Conservation (phyloP, 2,329 filamentous ascomycete species). For the Rasamsonia emersonii region DNA sequence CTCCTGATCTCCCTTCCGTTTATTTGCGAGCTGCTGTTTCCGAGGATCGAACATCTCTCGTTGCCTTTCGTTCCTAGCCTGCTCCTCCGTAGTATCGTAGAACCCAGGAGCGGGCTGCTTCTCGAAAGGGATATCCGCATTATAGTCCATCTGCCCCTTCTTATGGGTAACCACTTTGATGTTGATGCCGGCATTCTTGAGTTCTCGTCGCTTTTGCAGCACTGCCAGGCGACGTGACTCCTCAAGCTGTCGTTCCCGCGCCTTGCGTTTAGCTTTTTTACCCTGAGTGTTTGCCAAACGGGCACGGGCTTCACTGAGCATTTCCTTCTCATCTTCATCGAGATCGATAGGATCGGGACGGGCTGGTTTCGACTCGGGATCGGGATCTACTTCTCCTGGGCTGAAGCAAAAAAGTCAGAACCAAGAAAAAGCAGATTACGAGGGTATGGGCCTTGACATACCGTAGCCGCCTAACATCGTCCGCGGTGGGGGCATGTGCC, state of each 20-base stretch:
- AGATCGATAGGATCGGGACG: constrained; percentile 94
- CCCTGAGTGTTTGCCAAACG: constrained; percentile 96
- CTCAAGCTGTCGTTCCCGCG: constrained; percentile 87
- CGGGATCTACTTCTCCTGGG: constrained; percentile 92
- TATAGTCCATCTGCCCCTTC: constrained; percentile 98
- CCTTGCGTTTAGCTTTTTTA: constrained; percentile 98
- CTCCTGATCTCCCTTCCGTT: constrained; percentile 86
- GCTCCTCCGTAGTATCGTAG: constrained; percentile 84
- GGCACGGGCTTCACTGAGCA: constrained; percentile 94
- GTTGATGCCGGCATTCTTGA: constrained; percentile 97
- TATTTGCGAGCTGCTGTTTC: constrained; percentile 83
- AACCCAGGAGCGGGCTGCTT: constrained; percentile 83
- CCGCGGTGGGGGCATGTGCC: constrained; percentile 76
- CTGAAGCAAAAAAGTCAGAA: constrained; percentile 24
- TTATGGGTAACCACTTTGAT: constrained; percentile 89
- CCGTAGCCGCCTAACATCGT: constrained; percentile 79
- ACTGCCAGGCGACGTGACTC: constrained; percentile 84
- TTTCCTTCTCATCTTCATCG: constrained; percentile 98
- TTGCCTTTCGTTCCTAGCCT: constrained; percentile 70
- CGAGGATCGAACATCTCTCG: constrained; percentile 81
- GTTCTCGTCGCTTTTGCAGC: constrained; percentile 87
- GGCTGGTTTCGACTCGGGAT: constrained; percentile 92
- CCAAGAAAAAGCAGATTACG: constrained; percentile 7
- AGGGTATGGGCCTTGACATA: constrained; percentile 15
- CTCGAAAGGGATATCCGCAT: constrained; percentile 96